Percentiles rank a stretch among this genome's conserved stretches.
Conservation (phyloP, 2,329 filamentous ascomycete genomes). For the Colletotrichum sp. region DNA sequence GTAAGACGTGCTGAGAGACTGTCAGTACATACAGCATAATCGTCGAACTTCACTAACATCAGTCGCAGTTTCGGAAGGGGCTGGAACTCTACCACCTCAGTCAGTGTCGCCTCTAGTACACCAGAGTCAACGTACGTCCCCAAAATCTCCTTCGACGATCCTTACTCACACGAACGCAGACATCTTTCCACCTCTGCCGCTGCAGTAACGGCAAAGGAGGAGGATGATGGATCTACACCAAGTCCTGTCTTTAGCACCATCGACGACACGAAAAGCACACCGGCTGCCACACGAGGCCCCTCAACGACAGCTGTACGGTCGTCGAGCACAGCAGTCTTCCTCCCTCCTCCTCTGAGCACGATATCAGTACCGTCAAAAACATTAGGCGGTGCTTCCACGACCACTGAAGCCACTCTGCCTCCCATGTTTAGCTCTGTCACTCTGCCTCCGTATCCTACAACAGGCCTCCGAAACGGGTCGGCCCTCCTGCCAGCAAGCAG, state of each 20-base stretch:
- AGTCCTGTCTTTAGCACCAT: conserved; percentile 22
- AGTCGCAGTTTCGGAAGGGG: neutral
- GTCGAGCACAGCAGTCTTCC: neutral
- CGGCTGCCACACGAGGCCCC: neutral
- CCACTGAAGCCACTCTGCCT: neutral
- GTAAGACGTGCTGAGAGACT: conserved; percentile 18
- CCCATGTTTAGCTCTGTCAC: conserved; percentile 13
- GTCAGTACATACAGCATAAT: neutral
- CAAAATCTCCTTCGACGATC: neutral
- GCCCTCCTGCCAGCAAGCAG: neutral
- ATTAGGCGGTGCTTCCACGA: neutral
- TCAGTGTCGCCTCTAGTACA: neutral
- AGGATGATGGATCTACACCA: conserved; percentile 17
- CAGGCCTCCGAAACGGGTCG: neutral
- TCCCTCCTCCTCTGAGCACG: neutral
- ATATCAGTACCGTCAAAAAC: neutral
- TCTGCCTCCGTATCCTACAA: neutral
- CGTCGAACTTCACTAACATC: neutral
- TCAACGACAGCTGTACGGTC: neutral
- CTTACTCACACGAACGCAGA: neutral
- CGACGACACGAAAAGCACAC: neutral
- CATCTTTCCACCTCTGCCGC: neutral
- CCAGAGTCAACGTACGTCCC: neutral
- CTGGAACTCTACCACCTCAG: conserved; percentile 7
- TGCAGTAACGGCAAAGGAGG: neutral